Evolutionary conservation across 2,329 filamentous ascomycete genomes (phyloP).

Genomic region (Xylaria sp.): DNA sequence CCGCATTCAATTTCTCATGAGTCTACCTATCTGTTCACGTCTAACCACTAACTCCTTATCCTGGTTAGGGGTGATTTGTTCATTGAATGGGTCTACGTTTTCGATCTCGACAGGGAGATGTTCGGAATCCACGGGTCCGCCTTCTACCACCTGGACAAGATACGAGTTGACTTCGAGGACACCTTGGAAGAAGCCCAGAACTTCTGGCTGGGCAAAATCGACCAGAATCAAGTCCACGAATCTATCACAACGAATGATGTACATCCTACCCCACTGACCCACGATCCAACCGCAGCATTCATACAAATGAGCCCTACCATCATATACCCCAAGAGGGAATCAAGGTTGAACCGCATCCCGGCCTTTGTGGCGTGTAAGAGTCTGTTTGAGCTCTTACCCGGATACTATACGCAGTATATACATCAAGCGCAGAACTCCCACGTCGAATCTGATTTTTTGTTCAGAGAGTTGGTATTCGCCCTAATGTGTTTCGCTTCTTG

Average conservation of each 20-base stretch:
- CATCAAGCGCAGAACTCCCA: constrained; percentile 7
- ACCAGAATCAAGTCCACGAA: background rate
- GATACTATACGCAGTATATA: background rate
- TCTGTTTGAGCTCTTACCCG: constrained; percentile 6
- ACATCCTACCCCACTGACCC: background rate
- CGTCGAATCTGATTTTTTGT: constrained; percentile 7
- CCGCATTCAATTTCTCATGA: background rate
- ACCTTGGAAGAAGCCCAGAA: constrained; percentile 5
- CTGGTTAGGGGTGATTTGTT: background rate
- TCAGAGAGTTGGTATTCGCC: constrained; percentile 19
- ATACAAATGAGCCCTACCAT: constrained; percentile 18
- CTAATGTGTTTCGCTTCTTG: constrained; percentile 26
- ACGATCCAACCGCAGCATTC: constrained; percentile 16
- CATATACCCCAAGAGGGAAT: constrained; percentile 11
- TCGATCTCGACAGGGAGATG: constrained; percentile 27
- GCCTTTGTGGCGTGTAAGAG: constrained; percentile 16
- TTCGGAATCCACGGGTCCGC: constrained; percentile 9
- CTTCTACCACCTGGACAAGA: constrained; percentile 15
- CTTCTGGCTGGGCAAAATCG: constrained; percentile 10
- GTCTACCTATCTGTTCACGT: background rate
- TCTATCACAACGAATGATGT: constrained; percentile 25
- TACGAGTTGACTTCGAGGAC: background rate
- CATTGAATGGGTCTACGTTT: background rate
- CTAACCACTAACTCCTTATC: background rate
- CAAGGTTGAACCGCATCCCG: constrained; percentile 18